Percentiles rank a stretch among this genome's conserved stretches.
These are phyloP conservation scores for Aspergillus leporis DNA, from an alignment of 495 filamentous ascomycete species.

Conservation along the genomic window DNA sequence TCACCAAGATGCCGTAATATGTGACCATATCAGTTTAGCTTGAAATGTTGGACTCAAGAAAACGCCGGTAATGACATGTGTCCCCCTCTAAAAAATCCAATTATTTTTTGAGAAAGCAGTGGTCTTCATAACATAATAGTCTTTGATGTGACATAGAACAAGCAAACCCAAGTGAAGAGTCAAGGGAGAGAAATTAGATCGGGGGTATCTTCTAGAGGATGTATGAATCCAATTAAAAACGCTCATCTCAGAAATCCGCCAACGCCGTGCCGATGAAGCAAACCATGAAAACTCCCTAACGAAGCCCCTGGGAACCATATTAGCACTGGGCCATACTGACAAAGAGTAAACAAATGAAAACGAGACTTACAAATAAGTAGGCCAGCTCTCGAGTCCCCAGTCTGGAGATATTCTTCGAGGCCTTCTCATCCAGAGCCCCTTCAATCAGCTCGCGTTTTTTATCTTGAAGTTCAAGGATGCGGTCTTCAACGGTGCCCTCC, in stretches of 20 bases:
- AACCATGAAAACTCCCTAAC: slow-evolving; percentile 3
- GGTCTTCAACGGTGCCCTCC: slow-evolving; percentile 81
- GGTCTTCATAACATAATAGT: background rate
- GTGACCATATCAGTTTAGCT: background rate
- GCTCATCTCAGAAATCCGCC: slow-evolving; percentile 8
- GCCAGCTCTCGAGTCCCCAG: slow-evolving; percentile 64
- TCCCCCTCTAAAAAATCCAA: background rate
- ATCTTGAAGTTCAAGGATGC: slow-evolving; percentile 83
- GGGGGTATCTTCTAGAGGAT: background rate
- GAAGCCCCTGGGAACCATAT: slow-evolving; percentile 13
- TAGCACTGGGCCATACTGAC: background rate
- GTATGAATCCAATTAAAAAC: background rate
- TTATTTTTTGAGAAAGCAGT: background rate
- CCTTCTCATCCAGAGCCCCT: slow-evolving; percentile 79
- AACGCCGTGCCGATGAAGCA: slow-evolving; percentile 13
- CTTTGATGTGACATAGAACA: background rate
- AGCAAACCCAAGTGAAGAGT: background rate
- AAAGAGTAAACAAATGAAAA: background rate
- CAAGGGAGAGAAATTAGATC: background rate
- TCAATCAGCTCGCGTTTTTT: slow-evolving; percentile 78
- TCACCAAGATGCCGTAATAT: background rate
- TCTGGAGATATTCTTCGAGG: slow-evolving; percentile 60
- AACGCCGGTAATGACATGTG: background rate
- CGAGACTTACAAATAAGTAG: slow-evolving; percentile 68
- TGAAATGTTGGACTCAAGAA: background rate